phyloP scores from a whole-genome alignment of 2,329 filamentous ascomycete genomes.

The Epichloe aotearoae region DNA sequence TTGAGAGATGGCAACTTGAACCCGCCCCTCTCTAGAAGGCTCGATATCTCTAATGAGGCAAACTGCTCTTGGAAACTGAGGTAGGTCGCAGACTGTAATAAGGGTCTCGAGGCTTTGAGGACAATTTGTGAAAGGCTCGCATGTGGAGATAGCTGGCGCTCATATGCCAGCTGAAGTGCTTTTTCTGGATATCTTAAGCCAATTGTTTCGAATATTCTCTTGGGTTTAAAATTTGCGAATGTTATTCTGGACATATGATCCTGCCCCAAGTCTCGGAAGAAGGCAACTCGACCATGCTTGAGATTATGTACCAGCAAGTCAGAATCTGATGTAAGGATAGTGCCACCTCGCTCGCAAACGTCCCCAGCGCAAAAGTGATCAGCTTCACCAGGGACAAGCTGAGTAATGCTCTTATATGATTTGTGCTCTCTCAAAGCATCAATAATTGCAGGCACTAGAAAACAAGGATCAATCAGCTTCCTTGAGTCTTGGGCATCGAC shows the following conservation, averaged over 20 bases:
- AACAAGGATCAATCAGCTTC: conserved; percentile 41
- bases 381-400: conserved; percentile 70
- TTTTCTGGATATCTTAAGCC: conserved; percentile 20
- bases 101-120: conserved; percentile 12
- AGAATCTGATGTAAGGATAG: conserved; percentile 70
- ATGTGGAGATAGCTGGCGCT: conserved; percentile 16
- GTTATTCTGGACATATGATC: conserved; percentile 12
- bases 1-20: conserved; percentile 5
- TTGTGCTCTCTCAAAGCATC: conserved; percentile 46
- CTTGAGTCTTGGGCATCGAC: conserved; percentile 13
- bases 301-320: conserved; percentile 70
- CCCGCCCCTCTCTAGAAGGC: background rate
- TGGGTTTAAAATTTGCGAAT: conserved; percentile 18
- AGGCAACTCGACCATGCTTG: conserved; percentile 49
- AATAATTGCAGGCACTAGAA: conserved; percentile 65
- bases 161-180: conserved; percentile 23
- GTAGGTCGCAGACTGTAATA: conserved; percentile 10
- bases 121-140: conserved; percentile 18
- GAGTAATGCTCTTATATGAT: conserved; percentile 28
- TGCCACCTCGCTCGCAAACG: conserved; percentile 38
- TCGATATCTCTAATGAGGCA: background rate
- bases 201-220: conserved; percentile 28
- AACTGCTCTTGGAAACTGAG: conserved; percentile 1
- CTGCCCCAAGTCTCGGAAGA: conserved; percentile 50
- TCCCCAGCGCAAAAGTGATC: conserved; percentile 65